phyloP scores from a whole-genome alignment of 306 rosid species.

The Trichosanthes cucumerina region DNA sequence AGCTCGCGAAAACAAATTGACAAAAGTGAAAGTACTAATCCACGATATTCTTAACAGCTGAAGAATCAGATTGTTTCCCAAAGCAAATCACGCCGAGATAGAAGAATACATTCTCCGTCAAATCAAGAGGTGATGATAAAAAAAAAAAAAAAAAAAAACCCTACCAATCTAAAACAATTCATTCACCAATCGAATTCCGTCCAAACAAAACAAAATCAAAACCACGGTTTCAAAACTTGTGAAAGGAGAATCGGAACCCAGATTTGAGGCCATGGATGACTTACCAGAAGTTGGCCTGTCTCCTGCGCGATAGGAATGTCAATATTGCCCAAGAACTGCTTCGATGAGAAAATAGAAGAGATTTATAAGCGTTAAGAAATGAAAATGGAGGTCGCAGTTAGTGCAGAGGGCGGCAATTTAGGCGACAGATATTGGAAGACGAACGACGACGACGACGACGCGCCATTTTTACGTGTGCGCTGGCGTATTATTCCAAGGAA shows the following conservation, averaged over 20 bases:
- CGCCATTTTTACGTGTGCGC: neutral
- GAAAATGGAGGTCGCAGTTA: neutral
- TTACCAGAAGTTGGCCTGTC: conserved; percentile 1
- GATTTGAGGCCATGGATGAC: neutral
- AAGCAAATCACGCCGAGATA: neutral
- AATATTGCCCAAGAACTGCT: neutral
- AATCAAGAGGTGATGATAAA: neutral
- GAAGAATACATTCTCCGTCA: neutral
- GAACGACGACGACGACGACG: neutral
- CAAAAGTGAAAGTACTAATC: neutral
- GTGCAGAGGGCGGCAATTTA: neutral
- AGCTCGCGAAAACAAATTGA: neutral
- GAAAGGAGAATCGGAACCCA: neutral
- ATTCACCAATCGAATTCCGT: neutral
- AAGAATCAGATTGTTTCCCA: neutral
- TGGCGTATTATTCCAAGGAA: neutral
- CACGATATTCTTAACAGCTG: neutral
- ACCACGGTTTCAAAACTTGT: neutral
- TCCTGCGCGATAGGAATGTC: neutral
- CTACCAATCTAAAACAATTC: neutral
- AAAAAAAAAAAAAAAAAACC: too few species aligned
- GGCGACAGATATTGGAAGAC: neutral
- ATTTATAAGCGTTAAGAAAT: neutral
- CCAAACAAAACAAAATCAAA: neutral
- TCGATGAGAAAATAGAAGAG: neutral